Conservation (phyloP, 768 basidiomycete species). For the Tubosaeta sp. region DNA sequence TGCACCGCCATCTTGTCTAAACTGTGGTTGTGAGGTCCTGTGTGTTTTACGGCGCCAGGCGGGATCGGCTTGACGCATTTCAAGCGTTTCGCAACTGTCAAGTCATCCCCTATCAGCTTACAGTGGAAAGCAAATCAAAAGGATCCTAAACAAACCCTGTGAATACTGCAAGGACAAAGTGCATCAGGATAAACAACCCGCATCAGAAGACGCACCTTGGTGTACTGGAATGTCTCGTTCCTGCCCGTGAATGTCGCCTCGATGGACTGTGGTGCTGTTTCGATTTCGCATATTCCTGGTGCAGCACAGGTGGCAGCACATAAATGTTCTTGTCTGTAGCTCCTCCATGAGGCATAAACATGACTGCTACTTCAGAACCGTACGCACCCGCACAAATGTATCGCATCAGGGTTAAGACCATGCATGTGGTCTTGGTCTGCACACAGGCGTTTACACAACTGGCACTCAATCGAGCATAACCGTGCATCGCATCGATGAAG, state of each 20-base stretch:
- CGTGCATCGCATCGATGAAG: conserved; percentile 48
- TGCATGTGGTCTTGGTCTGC: conserved; percentile 45
- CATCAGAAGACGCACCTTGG: conserved; percentile 42
- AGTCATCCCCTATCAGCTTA: background rate
- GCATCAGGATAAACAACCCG: background rate
- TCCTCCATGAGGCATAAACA: background rate
- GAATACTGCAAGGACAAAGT: conserved; percentile 37
- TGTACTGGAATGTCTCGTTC: conserved; percentile 61
- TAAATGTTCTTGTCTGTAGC: background rate
- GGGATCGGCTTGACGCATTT: conserved; percentile 47
- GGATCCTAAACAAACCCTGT: conserved; percentile 37
- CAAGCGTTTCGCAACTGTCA: conserved; percentile 45
- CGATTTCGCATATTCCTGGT: conserved; percentile 53
- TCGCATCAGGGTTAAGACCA: conserved; percentile 34
- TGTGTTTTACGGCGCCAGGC: conserved; percentile 39
- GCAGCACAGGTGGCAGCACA: conserved; percentile 43
- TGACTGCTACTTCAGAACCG: background rate
- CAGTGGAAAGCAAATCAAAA: background rate
- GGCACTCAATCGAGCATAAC: conserved; percentile 50
- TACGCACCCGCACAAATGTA: conserved; percentile 56
- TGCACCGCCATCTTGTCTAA: conserved; percentile 44
- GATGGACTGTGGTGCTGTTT: conserved; percentile 48
- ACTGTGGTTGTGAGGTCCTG: conserved; percentile 47
- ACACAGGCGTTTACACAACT: conserved; percentile 40
- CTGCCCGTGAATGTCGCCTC: conserved; percentile 58